Percentiles rank a stretch among this genome's conserved stretches.
Conservation (phyloP, 176 grass and related monocot species). For the Oryza brachyantha region DNA sequence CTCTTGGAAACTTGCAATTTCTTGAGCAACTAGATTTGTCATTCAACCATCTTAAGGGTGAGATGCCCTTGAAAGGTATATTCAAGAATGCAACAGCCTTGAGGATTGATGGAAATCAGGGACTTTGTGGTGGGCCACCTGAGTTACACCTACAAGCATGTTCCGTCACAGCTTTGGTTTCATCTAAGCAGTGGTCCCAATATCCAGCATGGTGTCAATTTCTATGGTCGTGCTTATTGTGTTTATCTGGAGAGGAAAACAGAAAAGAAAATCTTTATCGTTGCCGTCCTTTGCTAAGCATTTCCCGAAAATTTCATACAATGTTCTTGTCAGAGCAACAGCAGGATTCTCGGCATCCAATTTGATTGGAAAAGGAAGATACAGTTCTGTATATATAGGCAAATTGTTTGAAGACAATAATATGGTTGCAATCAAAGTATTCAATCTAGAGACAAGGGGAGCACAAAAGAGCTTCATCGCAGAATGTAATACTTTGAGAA, state of each 20-base stretch:
- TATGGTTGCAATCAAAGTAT: constrained; percentile 14
- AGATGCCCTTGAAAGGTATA: constrained; percentile 17
- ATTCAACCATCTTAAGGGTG: constrained; percentile 22
- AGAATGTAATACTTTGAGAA: constrained; percentile 19
- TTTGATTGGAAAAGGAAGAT: constrained; percentile 18
- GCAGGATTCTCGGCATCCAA: not conserved
- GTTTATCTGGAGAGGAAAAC: not conserved
- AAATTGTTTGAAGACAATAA: not conserved
- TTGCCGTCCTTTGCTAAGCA: not conserved
- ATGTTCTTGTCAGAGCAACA: constrained; percentile 4
- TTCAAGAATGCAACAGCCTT: constrained; percentile 10
- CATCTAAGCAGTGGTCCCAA: not conserved
- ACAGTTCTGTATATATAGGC: constrained; percentile 23
- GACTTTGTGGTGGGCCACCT: constrained; percentile 7
- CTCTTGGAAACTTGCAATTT: not conserved
- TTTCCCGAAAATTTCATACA: constrained; percentile 14
- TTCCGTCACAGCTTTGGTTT: not conserved
- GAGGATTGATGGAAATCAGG: constrained; percentile 4
- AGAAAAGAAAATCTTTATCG: not conserved
- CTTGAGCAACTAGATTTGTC: constrained; percentile 25
- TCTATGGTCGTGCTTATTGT: not conserved
- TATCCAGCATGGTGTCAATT: not conserved
- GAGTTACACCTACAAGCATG: not conserved
- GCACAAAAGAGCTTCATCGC: constrained; percentile 17
- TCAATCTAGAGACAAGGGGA: constrained; percentile 9